Conservation (phyloP, 441 rosid genomes). For the Metrosideros polymorpha region DNA sequence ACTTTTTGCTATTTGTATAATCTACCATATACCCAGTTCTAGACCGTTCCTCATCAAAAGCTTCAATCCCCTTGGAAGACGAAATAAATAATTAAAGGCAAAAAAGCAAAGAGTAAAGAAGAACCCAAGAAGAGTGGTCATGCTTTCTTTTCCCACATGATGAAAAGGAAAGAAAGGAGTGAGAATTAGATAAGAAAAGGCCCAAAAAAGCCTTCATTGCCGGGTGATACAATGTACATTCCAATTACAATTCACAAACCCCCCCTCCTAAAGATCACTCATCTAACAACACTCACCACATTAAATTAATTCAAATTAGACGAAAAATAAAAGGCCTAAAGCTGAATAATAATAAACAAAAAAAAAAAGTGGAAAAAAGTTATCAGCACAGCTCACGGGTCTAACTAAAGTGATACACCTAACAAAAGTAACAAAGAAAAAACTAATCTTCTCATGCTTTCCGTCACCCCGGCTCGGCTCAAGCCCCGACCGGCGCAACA, state of each 20-base stretch:
- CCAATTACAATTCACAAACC: background rate
- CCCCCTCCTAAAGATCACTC: background rate
- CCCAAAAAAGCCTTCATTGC: background rate
- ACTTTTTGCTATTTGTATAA: background rate
- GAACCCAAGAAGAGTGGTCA: background rate
- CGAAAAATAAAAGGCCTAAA: background rate
- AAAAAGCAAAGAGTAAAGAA: background rate
- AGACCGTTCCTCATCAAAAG: background rate
- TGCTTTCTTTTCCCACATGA: background rate
- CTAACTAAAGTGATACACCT: background rate
- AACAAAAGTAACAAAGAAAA: background rate
- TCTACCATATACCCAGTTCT: background rate
- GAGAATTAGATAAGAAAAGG: background rate
- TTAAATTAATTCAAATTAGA: background rate
- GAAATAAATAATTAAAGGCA: background rate
- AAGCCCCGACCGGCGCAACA: slow-evolving; percentile 34
- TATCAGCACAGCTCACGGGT: background rate
- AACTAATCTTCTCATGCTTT: background rate
- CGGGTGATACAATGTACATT: background rate
- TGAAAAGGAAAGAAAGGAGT: background rate
- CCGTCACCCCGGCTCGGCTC: background rate
- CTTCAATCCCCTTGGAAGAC: background rate
- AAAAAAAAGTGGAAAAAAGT: background rate
- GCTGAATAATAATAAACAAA: too few species aligned
- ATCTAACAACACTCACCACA: background rate